Conservation (phyloP, 1,284 basidiomycete genomes). For the Fomitopsis pinicola region DNA sequence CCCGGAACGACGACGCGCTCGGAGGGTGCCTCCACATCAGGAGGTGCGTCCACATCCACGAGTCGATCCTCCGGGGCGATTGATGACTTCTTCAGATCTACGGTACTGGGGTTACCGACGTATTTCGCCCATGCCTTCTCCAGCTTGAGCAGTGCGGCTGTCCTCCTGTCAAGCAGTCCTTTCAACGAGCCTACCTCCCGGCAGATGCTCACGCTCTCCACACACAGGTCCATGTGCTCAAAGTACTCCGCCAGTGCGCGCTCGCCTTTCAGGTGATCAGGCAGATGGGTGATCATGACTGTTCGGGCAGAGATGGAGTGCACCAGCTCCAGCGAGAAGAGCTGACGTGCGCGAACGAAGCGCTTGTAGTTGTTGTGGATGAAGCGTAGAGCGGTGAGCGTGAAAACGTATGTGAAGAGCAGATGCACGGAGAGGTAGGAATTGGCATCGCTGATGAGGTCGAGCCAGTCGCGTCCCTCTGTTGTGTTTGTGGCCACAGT, state of each 20-base stretch:
- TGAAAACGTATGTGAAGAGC: conserved; percentile 92
- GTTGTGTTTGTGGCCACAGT: conserved; percentile 20
- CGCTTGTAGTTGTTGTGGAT: conserved; percentile 87
- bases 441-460: conserved; percentile 82
- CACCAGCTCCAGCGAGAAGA: conserved; percentile 91
- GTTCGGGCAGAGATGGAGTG: conserved; percentile 93
- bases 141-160: conserved; percentile 71
- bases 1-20: conserved; percentile 68
- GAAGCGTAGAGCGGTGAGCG: conserved; percentile 78
- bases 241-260: conserved; percentile 90
- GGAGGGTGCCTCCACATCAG: conserved; percentile 43
- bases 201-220: conserved; percentile 89
- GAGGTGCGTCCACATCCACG: conserved; percentile 45
- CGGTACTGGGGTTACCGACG: conserved; percentile 87
- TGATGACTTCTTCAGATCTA: conserved; percentile 47
- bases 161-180: conserved; percentile 70
- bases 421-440: conserved; percentile 86
- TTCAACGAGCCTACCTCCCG: conserved; percentile 79
- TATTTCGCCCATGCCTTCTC: conserved; percentile 87
- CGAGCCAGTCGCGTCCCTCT: conserved; percentile 65
- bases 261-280: conserved; percentile 80
- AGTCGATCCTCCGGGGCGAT: conserved; percentile 51
- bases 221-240: conserved; percentile 75
- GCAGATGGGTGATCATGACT: conserved; percentile 83
- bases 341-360: conserved; percentile 89